Conservation (phyloP, 257 asterid species). For the Solanum tacnaense region DNA sequence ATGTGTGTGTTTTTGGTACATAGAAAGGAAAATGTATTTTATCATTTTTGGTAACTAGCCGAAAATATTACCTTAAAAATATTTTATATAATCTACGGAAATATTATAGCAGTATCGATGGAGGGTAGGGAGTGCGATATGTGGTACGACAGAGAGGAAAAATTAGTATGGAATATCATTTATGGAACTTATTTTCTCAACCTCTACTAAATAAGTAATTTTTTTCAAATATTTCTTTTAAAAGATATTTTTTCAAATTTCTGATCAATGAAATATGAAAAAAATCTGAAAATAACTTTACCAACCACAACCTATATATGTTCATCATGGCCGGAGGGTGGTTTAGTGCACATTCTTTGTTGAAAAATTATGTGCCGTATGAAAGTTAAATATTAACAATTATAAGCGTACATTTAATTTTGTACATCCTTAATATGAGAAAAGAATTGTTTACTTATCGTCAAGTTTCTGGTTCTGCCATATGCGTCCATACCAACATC, state of each 20-base stretch:
- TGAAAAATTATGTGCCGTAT: no score
- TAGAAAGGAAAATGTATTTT: background rate
- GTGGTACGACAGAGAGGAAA: background rate
- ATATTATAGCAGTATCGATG: background rate
- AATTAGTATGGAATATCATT: background rate
- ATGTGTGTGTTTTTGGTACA: background rate
- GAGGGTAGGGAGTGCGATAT: background rate
- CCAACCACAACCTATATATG: background rate
- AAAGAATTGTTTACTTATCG: no score
- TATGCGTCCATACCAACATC: background rate
- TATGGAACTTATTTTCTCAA: background rate
- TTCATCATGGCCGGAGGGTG: background rate
- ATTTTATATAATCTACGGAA: background rate
- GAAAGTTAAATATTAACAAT: no score
- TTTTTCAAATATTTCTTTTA: background rate
- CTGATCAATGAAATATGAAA: no score
- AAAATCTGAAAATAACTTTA: no score
- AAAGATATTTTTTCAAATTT: no score
- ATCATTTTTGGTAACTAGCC: background rate
- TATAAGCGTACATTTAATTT: no score
- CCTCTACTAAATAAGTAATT: no score
- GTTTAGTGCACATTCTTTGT: background rate
- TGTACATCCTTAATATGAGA: no score
- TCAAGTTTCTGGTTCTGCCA: background rate
- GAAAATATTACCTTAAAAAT: background rate